phyloP scores from a whole-genome alignment of 2,329 filamentous ascomycete species.

The Microdochium trichocladiopsis region DNA sequence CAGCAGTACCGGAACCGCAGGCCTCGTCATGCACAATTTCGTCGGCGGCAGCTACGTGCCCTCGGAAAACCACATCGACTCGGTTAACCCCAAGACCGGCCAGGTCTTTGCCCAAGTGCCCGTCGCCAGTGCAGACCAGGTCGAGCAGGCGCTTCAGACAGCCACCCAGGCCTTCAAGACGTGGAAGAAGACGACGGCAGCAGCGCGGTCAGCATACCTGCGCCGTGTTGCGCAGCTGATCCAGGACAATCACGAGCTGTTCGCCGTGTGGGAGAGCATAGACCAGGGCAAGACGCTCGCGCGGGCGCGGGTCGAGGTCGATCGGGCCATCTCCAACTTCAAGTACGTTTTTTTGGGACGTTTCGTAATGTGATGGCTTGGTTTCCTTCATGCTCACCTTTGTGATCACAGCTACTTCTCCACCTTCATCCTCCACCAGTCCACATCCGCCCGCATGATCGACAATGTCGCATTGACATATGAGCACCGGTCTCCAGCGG shows the following conservation, averaged over 20 bases:
- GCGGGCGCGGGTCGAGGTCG: slow-evolving; percentile 22
- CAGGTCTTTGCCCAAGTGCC: slow-evolving; percentile 14
- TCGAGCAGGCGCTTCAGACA: slow-evolving; percentile 13
- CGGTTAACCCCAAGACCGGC: slow-evolving; percentile 22
- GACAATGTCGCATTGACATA: slow-evolving; percentile 22
- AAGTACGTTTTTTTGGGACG: slow-evolving; percentile 10
- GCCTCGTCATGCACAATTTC: slow-evolving; percentile 12
- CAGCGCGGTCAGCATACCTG: slow-evolving; percentile 15
- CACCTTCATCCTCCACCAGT: slow-evolving; percentile 24
- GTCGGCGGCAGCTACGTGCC: slow-evolving; percentile 7
- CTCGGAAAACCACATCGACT: slow-evolving; percentile 12
- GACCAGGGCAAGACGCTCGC: slow-evolving; percentile 26
- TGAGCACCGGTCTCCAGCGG: slow-evolving; percentile 23
- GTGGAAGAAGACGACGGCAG: slow-evolving; percentile 19
- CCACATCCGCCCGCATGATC: slow-evolving; percentile 20
- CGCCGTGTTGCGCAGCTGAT: slow-evolving; percentile 16
- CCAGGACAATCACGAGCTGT: slow-evolving; percentile 19
- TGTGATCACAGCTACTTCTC: slow-evolving; percentile 19
- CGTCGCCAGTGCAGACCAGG: slow-evolving; percentile 12
- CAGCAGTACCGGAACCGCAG: neutral
- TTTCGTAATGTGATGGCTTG: neutral
- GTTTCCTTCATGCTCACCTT: neutral
- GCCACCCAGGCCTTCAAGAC: slow-evolving; percentile 17
- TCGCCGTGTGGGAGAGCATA: slow-evolving; percentile 26
- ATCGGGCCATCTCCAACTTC: slow-evolving; percentile 24